A percentile compares a stretch with the other conserved stretches of the same genome.
These are phyloP conservation scores for Gossypium herbaceum DNA, from an alignment of 345 rosid genomes.

Conservation along the genomic window DNA sequence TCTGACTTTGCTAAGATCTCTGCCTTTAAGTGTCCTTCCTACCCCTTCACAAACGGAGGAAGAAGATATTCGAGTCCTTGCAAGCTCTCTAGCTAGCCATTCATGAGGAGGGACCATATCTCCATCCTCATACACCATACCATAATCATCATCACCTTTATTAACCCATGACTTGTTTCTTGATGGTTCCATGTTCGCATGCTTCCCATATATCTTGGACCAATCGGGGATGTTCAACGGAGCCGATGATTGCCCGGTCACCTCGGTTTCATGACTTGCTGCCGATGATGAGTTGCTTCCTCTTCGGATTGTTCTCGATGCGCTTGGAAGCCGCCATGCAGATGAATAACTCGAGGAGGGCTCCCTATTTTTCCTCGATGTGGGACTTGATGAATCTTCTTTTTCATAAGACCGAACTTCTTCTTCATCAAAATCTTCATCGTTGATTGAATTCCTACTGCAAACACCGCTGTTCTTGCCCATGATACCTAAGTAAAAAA, in stretches of 20 bases:
- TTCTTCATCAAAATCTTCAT: conserved; percentile 72
- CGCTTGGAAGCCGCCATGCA: conserved; percentile 36
- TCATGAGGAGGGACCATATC: conserved; percentile 87
- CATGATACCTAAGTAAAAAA: conserved; percentile 1
- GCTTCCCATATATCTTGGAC: conserved; percentile 74
- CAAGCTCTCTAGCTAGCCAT: conserved; percentile 83
- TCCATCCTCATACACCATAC: not conserved
- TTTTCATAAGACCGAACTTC: conserved; percentile 54
- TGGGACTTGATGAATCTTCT: conserved; percentile 43
- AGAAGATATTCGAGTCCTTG: conserved; percentile 74
- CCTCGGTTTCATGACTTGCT: conserved; percentile 26
- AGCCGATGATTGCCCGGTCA: conserved; percentile 58
- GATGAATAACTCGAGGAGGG: conserved; percentile 31
- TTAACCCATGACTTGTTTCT: conserved; percentile 23
- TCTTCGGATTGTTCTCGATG: conserved; percentile 40
- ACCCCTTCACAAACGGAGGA: conserved; percentile 86
- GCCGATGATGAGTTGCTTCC: conserved; percentile 21
- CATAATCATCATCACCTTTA: conserved; percentile 17
- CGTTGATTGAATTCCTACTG: conserved; percentile 26
- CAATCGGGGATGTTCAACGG: conserved; percentile 90
- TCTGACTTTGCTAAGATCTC: conserved; percentile 93
- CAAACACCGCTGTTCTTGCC: conserved; percentile 22
- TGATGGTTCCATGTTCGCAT: conserved; percentile 18
- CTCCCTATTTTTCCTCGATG: conserved; percentile 33
- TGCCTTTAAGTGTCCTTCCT: conserved; percentile 97